These are phyloP conservation scores for Tilletia indica DNA, from an alignment of 1,284 basidiomycete genomes.

Conservation along the genomic window DNA sequence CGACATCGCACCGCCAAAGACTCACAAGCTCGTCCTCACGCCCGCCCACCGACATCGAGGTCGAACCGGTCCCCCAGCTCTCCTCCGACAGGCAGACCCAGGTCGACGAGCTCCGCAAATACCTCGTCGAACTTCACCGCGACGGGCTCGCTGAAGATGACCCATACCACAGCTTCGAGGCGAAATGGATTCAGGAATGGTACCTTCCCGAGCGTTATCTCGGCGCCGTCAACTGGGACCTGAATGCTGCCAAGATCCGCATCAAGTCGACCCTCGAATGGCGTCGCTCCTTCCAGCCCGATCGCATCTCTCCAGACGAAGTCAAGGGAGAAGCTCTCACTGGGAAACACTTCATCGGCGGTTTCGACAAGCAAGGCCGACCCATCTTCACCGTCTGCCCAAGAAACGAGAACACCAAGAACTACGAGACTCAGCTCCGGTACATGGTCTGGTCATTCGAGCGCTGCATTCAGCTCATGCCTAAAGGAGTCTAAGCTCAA, in stretches of 20 bases:
- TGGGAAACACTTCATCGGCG: conserved; percentile 50
- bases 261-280: conserved; percentile 43
- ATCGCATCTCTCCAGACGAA: conserved; percentile 46
- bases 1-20: background rate
- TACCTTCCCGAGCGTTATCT: conserved; percentile 43
- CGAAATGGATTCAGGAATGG: conserved; percentile 37
- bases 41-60: background rate
- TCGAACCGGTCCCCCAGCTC: conserved; percentile 22
- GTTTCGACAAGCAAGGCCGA: conserved; percentile 47
- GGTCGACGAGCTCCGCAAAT: conserved; percentile 28
- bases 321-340: conserved; percentile 45
- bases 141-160: background rate
- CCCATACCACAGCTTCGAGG: conserved; percentile 40
- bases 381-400: conserved; percentile 52
- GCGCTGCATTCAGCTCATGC: conserved; percentile 50
- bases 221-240: conserved; percentile 46
- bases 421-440: conserved; percentile 42
- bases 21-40: conserved; percentile 2
- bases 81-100: conserved; percentile 27
- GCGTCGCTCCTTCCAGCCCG: conserved; percentile 49
- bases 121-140: conserved; percentile 22
- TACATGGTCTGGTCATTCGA: conserved; percentile 52
- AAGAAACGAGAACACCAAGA: conserved; percentile 47
- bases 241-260: conserved; percentile 41
- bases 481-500: conserved; percentile 40